Percentiles rank a stretch among this genome's conserved stretches.
phyloP scores from a whole-genome alignment of 2,329 filamentous ascomycete genomes.

The Dactylellina leptospora region DNA sequence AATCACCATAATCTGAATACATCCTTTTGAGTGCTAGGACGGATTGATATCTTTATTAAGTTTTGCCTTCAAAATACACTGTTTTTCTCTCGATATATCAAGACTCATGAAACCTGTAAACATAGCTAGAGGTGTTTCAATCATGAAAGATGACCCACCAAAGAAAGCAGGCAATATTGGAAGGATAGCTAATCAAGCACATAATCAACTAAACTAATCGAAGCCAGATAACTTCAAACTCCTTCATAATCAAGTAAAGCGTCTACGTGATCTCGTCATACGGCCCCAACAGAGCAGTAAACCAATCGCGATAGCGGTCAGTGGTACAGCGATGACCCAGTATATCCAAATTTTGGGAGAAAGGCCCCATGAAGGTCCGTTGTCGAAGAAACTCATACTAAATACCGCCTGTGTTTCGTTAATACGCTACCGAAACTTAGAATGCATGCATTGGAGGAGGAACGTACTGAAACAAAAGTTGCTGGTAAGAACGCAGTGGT shows the following conservation, averaged over 20 bases:
- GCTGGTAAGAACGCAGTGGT: conserved; percentile 20
- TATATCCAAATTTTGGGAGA: conserved; percentile 31
- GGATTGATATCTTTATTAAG: neutral
- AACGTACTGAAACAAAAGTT: conserved; percentile 32
- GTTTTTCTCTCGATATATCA: neutral
- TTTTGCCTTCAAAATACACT: too few species aligned
- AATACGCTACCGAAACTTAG: neutral
- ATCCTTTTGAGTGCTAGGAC: neutral
- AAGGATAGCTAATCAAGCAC: neutral
- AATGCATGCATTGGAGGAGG: neutral
- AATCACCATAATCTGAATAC: neutral
- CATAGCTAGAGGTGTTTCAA: neutral
- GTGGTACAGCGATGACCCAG: conserved; percentile 19
- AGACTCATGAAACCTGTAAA: neutral
- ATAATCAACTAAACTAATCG: too few species aligned
- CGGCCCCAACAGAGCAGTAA: too few species aligned
- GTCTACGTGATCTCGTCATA: too few species aligned
- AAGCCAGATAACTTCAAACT: too few species aligned
- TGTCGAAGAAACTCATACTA: conserved; percentile 11
- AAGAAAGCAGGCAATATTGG: neutral
- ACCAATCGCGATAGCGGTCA: neutral
- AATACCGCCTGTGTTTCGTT: conserved; percentile 1
- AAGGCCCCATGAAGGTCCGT: conserved; percentile 2
- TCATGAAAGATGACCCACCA: neutral
- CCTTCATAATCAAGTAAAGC: too few species aligned